phyloP scores from a whole-genome alignment of 139 green algal genomes.

The Dunaliella primolecta region DNA sequence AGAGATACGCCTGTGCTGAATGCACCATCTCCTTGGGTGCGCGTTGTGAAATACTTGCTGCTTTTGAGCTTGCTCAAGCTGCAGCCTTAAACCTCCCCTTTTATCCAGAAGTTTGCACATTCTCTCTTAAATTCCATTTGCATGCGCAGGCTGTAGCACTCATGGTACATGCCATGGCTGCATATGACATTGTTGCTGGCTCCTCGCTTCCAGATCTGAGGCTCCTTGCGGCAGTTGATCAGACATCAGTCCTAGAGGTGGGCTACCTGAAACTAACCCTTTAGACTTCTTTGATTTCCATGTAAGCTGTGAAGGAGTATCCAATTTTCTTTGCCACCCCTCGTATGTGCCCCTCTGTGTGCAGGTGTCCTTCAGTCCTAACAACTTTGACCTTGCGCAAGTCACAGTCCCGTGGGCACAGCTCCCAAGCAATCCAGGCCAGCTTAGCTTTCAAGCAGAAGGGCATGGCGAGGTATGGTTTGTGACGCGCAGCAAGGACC shows the following conservation, averaged over 20 bases:
- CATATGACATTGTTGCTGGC: constrained; percentile 12
- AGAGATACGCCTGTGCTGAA: no score
- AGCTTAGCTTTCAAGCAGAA: constrained; percentile 1
- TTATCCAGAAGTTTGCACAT: no score
- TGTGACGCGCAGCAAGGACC: no score
- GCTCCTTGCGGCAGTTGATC: background rate
- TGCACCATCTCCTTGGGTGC: no score
- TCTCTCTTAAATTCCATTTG: no score
- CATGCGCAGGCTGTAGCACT: constrained; percentile 12
- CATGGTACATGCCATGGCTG: background rate
- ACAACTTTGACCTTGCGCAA: background rate
- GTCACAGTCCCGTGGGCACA: background rate
- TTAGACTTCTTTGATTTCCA: no score
- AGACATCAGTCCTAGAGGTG: background rate
- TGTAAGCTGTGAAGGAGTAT: background rate
- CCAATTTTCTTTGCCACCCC: no score
- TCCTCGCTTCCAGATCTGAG: constrained; percentile 24
- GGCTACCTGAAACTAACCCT: no score
- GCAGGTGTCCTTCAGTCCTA: background rate
- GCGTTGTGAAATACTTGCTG: no score
- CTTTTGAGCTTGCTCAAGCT: no score
- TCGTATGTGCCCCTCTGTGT: no score
- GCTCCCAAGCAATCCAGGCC: background rate
- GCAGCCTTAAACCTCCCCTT: no score
- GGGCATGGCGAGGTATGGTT: constrained; percentile 39